Evolutionary conservation across 176 grass and related monocot genomes (phyloP).

Genomic region (Musa acuminata): DNA sequence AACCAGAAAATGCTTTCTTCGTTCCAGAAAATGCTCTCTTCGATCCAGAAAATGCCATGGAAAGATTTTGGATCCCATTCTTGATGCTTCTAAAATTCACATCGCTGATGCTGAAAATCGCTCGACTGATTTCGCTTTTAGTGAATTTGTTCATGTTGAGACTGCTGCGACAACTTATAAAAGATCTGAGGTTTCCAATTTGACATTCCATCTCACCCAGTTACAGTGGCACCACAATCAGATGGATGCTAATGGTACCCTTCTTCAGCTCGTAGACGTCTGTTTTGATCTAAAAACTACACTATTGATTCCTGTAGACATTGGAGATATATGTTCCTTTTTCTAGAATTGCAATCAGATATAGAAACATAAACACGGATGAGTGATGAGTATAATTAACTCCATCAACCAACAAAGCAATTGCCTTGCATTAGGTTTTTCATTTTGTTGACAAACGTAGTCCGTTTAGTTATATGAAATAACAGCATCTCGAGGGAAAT

Average conservation of each 20-base stretch:
- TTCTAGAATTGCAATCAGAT: background rate
- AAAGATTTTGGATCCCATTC: conserved; percentile 20
- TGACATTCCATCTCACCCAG: conserved; percentile 68
- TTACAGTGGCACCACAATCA: conserved; percentile 84
- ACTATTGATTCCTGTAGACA: background rate
- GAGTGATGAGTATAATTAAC: background rate
- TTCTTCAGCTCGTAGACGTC: background rate
- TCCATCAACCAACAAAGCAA: background rate
- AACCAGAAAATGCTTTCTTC: conserved; percentile 8
- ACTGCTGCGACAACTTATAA: conserved; percentile 26
- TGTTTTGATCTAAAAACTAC: background rate
- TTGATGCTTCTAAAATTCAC: conserved; percentile 36
- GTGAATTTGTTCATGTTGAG: conserved; percentile 65
- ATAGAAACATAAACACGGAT: background rate
- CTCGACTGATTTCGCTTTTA: conserved; percentile 52
- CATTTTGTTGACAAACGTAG: too few species aligned
- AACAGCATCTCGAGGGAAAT: background rate
- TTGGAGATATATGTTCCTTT: background rate
- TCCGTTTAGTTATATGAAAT: background rate
- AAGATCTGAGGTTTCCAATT: conserved; percentile 47
- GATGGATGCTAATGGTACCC: conserved; percentile 48
- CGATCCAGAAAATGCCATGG: conserved; percentile 25
- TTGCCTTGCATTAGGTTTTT: too few species aligned
- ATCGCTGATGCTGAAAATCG: conserved; percentile 20
- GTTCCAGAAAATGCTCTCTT: conserved; percentile 15